These are phyloP conservation scores for Acephala macrosclerotiorum DNA, from an alignment of 2,329 filamentous ascomycete species.

Conservation along the genomic window DNA sequence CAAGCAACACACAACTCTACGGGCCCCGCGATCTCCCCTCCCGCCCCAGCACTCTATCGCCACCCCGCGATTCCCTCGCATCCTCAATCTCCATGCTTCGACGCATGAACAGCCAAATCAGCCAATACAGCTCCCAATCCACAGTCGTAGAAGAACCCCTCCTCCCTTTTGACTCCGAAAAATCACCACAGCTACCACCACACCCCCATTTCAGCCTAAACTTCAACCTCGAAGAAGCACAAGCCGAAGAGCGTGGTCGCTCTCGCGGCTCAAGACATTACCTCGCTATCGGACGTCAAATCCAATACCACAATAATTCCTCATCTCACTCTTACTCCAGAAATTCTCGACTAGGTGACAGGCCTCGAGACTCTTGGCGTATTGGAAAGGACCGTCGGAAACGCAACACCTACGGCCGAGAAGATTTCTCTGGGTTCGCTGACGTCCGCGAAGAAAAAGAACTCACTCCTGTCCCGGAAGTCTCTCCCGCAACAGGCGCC, in stretches of 20 bases:
- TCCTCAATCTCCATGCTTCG: constrained; percentile 28
- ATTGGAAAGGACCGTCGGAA: constrained; percentile 24
- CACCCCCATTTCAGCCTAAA: not conserved
- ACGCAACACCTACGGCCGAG: not conserved
- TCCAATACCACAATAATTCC: not conserved
- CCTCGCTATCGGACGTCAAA: constrained; percentile 16
- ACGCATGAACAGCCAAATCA: constrained; percentile 36
- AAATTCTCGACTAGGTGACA: not conserved
- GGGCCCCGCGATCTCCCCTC: constrained; percentile 28
- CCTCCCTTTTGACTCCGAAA: no score
- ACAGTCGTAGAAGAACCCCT: not conserved
- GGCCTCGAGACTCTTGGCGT: constrained; percentile 15
- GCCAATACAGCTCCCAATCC: constrained; percentile 20
- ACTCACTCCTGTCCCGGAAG: constrained; percentile 23
- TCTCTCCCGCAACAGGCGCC: constrained; percentile 6
- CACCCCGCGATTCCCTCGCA: constrained; percentile 24
- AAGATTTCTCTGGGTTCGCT: constrained; percentile 4
- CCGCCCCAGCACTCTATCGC: constrained; percentile 16
- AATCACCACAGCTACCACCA: constrained; percentile 7
- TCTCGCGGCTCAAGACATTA: constrained; percentile 27
- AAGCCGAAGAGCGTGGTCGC: constrained; percentile 13
- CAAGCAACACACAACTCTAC: constrained; percentile 30
- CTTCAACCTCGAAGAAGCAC: constrained; percentile 3
- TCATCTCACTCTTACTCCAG: not conserved
- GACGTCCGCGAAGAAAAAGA: constrained; percentile 13